These are phyloP conservation scores for Dactylorhiza incarnata DNA, from an alignment of 106 monocot genomes.

Conservation along the genomic window DNA sequence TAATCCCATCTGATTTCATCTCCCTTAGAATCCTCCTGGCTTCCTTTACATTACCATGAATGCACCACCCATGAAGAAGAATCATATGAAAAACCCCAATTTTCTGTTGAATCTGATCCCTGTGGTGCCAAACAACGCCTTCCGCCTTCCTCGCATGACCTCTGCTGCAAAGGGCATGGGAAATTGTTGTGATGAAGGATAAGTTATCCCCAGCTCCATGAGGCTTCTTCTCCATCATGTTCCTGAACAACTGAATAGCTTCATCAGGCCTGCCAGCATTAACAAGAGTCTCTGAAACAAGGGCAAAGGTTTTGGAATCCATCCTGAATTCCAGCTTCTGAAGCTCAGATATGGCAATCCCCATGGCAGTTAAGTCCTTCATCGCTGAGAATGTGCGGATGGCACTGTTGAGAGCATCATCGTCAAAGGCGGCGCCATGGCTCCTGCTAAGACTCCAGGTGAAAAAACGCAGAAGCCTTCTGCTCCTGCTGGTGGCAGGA, in stretches of 20 bases:
- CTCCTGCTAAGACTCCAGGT: neutral
- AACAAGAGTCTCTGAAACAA: conserved; percentile 33
- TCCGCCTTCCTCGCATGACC: conserved; percentile 49
- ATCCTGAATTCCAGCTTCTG: conserved; percentile 23
- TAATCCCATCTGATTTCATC: conserved; percentile 33
- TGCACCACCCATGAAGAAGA: conserved; percentile 73
- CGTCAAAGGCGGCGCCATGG: neutral
- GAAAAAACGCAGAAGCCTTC: conserved; percentile 9
- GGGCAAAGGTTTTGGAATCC: conserved; percentile 30
- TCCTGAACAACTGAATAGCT: conserved; percentile 42
- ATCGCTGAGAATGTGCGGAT: conserved; percentile 31
- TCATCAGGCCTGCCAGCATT: conserved; percentile 36
- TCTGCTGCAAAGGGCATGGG: conserved; percentile 49
- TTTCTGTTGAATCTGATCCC: conserved; percentile 14
- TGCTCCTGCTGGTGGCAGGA: conserved; percentile 5
- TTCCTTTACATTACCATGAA: conserved; percentile 46
- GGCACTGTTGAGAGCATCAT: conserved; percentile 28
- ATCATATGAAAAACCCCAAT: conserved; percentile 10
- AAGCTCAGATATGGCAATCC: conserved; percentile 26
- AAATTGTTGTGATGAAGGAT: conserved; percentile 13
- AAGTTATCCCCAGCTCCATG: neutral
- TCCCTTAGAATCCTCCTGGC: conserved; percentile 43
- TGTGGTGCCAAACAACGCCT: conserved; percentile 45
- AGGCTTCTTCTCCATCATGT: conserved; percentile 17
- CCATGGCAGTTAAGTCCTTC: conserved; percentile 45